A percentile compares a stretch with the other conserved stretches of the same genome.
Conservation (phyloP, 441 rosid species). For the Caryocar brasiliense region DNA sequence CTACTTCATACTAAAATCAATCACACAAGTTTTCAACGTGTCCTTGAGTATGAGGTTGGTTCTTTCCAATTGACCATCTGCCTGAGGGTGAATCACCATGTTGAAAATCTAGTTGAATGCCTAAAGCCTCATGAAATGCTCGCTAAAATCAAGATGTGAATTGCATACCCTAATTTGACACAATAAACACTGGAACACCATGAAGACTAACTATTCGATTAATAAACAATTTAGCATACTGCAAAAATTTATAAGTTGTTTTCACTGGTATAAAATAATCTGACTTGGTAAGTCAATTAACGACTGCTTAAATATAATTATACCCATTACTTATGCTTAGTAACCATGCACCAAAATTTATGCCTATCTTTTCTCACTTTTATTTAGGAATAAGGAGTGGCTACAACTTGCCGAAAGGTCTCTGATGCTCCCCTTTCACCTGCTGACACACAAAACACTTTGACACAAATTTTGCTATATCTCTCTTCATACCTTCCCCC, state of each 20-base stretch:
- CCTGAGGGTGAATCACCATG: not conserved
- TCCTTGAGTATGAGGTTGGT: not conserved
- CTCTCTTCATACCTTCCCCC: slow-evolving; percentile 1
- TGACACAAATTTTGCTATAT: not conserved
- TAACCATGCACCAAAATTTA: not conserved
- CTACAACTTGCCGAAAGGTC: not conserved
- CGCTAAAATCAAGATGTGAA: not conserved
- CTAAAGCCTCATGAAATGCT: not conserved
- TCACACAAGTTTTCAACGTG: not conserved
- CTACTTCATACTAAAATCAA: not conserved
- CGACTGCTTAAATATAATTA: not conserved
- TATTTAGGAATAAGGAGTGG: too few species aligned
- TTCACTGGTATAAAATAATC: not conserved
- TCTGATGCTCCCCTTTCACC: not conserved
- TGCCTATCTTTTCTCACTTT: too few species aligned
- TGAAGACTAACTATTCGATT: not conserved
- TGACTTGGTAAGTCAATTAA: not conserved
- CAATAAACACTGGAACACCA: not conserved
- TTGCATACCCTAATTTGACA: not conserved
- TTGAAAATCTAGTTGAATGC: not conserved
- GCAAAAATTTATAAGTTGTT: not conserved
- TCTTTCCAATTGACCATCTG: not conserved
- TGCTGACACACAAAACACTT: not conserved
- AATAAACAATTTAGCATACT: not conserved
- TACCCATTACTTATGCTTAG: not conserved